Conservation (phyloP, 2,329 filamentous ascomycete species). For the Didymella pinodella region DNA sequence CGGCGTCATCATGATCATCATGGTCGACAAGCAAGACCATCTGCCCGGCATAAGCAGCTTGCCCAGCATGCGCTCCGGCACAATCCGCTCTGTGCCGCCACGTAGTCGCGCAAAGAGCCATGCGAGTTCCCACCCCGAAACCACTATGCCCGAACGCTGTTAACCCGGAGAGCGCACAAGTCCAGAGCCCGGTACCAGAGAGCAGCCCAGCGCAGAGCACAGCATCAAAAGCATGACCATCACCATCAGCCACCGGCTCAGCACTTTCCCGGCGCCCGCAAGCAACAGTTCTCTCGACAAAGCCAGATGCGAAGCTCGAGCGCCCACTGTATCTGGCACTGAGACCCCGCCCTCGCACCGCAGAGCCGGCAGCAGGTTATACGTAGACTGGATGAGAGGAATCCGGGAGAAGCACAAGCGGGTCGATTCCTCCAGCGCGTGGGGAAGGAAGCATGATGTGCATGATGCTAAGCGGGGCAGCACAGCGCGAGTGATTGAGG, state of each 20-base stretch:
- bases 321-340: background rate
- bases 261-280: background rate
- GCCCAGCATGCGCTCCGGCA: background rate
- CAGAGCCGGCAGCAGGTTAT: slow-evolving; percentile 9
- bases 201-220: background rate
- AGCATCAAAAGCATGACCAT: background rate
- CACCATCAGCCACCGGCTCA: background rate
- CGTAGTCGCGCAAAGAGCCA: background rate
- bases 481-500: slow-evolving; percentile 4
- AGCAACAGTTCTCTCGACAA: no score
- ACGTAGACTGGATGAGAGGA: slow-evolving; percentile 15
- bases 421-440: background rate
- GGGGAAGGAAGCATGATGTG: background rate
- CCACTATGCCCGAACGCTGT: slow-evolving; percentile 5
- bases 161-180: background rate
- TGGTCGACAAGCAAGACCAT: slow-evolving; percentile 68
- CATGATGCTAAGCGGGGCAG: background rate
- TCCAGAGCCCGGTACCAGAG: background rate
- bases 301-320: no score
- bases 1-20: slow-evolving; percentile 78
- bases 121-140: slow-evolving; percentile 1
- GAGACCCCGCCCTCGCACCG: background rate
- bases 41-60: background rate
- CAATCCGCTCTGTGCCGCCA: background rate
- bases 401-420: slow-evolving; percentile 13